Percentiles rank a stretch among this genome's conserved stretches.
phyloP scores from a whole-genome alignment of 768 basidiomycete species.

The Gloeopeniophorella convolvens region DNA sequence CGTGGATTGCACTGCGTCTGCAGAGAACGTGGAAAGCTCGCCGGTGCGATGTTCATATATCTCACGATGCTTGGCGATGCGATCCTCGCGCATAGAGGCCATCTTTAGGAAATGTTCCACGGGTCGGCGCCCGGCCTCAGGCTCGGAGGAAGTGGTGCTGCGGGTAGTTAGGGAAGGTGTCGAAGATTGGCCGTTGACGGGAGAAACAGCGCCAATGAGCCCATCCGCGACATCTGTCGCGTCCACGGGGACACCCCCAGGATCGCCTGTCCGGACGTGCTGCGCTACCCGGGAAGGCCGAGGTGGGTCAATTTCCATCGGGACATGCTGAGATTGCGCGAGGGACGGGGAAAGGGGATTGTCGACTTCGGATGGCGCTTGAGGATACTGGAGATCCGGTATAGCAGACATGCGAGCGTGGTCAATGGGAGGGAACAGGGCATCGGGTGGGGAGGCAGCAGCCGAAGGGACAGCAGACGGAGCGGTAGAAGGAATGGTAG shows the following conservation, averaged over 20 bases:
- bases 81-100: conserved; percentile 7
- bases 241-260: background rate
- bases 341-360: background rate
- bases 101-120: conserved; percentile 7
- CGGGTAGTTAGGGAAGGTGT: background rate
- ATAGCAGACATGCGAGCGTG: background rate
- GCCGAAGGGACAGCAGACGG: background rate
- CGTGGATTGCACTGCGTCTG: background rate
- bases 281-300: background rate
- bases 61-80: background rate
- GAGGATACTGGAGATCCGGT: conserved; percentile 14
- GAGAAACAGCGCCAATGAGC: background rate
- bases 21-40: conserved; percentile 7
- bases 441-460: background rate
- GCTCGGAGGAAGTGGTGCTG: background rate
- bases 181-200: background rate
- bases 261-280: background rate
- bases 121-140: background rate
- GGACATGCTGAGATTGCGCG: background rate
- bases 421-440: background rate
- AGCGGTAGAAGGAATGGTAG: no score
- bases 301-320: background rate
- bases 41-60: conserved; percentile 2
- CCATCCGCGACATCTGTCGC: background rate
- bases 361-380: background rate